Percentiles rank a stretch among this genome's conserved stretches.
These are phyloP conservation scores for Aphanomyces cochlioides DNA, from an alignment of 352 stramenopile species.

Conservation along the genomic window DNA sequence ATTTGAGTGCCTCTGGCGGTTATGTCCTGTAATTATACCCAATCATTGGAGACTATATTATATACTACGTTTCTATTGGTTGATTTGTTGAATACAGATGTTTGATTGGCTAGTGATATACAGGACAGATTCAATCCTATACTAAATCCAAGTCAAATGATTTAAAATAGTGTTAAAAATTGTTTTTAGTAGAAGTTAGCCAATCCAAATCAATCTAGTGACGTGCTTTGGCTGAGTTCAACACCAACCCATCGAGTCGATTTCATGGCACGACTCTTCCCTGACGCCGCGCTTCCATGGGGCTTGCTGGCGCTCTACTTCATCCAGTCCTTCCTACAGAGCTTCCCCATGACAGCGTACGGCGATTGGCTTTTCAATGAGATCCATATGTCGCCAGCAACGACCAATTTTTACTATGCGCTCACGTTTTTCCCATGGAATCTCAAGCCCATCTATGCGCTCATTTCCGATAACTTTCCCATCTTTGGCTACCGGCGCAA, in stretches of 20 bases:
- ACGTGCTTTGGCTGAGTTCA: background rate
- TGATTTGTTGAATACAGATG: too few species aligned
- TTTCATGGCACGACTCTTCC: background rate
- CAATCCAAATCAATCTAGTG: background rate
- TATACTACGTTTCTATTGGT: too few species aligned
- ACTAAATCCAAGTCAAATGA: too few species aligned
- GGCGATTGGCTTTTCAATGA: slow-evolving; percentile 69
- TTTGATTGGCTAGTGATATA: too few species aligned
- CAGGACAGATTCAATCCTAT: too few species aligned
- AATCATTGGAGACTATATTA: too few species aligned
- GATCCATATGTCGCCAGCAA: slow-evolving; percentile 72
- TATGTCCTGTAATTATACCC: too few species aligned
- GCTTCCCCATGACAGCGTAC: slow-evolving; percentile 78
- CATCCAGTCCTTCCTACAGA: slow-evolving; percentile 68
- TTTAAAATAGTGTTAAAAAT: too few species aligned
- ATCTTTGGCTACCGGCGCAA: slow-evolving; percentile 75
- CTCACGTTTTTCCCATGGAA: slow-evolving; percentile 83
- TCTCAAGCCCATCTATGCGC: slow-evolving; percentile 77
- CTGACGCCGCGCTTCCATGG: slow-evolving; percentile 35
- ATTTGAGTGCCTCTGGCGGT: too few species aligned
- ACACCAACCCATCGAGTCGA: background rate
- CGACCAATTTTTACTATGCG: slow-evolving; percentile 76
- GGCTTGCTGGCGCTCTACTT: slow-evolving; percentile 74
- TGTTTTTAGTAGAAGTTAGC: background rate
- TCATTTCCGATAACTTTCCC: slow-evolving; percentile 70